These are phyloP conservation scores for Alnus rubra DNA, from an alignment of 306 rosid species.

Conservation along the genomic window DNA sequence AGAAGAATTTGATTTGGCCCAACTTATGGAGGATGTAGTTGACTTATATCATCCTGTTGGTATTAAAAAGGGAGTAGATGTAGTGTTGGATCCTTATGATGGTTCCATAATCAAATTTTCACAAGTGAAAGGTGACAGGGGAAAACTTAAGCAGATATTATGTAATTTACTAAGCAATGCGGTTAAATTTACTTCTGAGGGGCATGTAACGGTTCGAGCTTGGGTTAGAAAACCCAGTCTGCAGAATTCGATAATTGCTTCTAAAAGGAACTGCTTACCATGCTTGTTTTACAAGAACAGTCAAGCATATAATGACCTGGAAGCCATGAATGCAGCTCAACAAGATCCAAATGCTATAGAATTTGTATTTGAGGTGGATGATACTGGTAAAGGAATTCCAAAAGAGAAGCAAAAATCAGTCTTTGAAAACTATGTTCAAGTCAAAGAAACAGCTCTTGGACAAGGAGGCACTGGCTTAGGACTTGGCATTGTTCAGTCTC, in stretches of 20 bases:
- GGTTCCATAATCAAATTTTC: constrained; percentile 53
- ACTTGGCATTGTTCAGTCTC: constrained; percentile 83
- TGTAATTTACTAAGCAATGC: constrained; percentile 78
- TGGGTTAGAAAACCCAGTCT: constrained; percentile 54
- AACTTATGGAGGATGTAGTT: constrained; percentile 67
- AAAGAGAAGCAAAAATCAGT: constrained; percentile 62
- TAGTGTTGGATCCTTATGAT: constrained; percentile 67
- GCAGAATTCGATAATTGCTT: constrained; percentile 40
- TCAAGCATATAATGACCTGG: constrained; percentile 16
- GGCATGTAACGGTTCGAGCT: constrained; percentile 61
- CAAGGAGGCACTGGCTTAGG: constrained; percentile 89
- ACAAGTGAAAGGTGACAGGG: constrained; percentile 68
- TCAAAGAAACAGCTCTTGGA: constrained; percentile 56
- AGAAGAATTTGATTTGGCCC: constrained; percentile 64
- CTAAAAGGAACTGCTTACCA: constrained; percentile 27
- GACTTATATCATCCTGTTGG: constrained; percentile 66
- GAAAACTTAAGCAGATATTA: constrained; percentile 71
- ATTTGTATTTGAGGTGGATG: constrained; percentile 79
- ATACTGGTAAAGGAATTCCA: constrained; percentile 88
- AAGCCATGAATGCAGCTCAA: constrained; percentile 31
- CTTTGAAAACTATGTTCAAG: constrained; percentile 79
- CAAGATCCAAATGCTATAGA: constrained; percentile 46
- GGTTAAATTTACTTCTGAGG: constrained; percentile 71
- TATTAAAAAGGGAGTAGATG: constrained; percentile 63
- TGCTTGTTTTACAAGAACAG: constrained; percentile 41